Percentiles rank a stretch among this genome's conserved stretches.
Evolutionary conservation across 2,329 filamentous ascomycete species (phyloP).

Genomic region (Talaromyces sp.): DNA sequence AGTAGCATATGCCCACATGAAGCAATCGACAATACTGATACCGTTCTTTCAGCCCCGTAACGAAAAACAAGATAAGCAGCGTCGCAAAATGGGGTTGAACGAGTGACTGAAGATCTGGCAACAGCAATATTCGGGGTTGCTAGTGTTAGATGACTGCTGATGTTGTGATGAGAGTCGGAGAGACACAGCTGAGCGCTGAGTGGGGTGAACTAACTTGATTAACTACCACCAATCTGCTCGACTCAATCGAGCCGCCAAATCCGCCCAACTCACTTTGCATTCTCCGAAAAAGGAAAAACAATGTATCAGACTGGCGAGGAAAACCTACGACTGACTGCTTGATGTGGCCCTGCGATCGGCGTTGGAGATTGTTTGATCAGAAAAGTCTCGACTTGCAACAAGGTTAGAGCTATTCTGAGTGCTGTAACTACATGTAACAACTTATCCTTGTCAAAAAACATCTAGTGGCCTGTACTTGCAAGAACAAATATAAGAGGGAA

Average conservation of each 20-base stretch:
- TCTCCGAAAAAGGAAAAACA: background rate
- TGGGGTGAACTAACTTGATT: background rate
- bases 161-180: slow-evolving; percentile 4
- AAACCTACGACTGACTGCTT: background rate
- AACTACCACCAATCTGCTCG: background rate
- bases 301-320: background rate
- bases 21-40: background rate
- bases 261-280: background rate
- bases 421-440: no score
- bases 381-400: background rate
- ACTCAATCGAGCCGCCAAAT: background rate
- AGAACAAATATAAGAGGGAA: background rate
- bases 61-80: background rate
- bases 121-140: background rate
- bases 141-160: background rate
- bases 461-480: background rate
- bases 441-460: background rate
- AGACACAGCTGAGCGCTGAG: slow-evolving; percentile 2
- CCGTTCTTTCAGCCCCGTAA: background rate
- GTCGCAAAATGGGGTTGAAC: background rate
- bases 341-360: background rate
- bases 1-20: background rate
- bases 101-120: slow-evolving; percentile 1
- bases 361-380: background rate
- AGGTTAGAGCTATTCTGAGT: background rate